phyloP scores from a whole-genome alignment of 2,329 filamentous ascomycete species.

The Sordariomycetes sp. region DNA sequence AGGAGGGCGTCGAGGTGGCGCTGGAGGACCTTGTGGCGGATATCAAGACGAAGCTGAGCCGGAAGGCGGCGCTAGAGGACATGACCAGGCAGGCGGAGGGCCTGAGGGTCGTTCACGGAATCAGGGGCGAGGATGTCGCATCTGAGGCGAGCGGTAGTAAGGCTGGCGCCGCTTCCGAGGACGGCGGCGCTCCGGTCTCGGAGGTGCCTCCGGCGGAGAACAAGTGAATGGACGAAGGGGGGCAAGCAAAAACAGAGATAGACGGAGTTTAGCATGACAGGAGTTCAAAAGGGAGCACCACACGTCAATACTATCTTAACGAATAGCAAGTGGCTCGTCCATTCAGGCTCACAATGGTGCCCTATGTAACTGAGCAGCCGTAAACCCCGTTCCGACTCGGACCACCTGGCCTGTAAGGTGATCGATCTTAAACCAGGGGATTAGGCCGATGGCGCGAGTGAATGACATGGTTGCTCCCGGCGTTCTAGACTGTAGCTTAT shows the following conservation, averaged over 20 bases:
- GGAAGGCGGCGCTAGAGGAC: constrained; percentile 31
- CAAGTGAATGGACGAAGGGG: constrained; percentile 5
- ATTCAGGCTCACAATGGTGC: too few species aligned
- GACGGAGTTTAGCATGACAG: neutral
- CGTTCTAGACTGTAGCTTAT: too few species aligned
- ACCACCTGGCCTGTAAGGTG: too few species aligned
- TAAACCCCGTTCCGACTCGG: too few species aligned
- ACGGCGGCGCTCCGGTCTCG: constrained; percentile 5
- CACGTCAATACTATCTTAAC: neutral
- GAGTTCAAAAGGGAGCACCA: neutral
- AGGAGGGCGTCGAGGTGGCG: constrained; percentile 71
- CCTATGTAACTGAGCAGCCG: too few species aligned
- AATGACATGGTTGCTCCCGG: too few species aligned
- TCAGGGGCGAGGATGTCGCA: constrained; percentile 20
- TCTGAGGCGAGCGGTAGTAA: neutral
- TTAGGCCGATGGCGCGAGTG: too few species aligned
- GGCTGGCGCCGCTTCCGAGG: neutral
- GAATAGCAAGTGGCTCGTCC: too few species aligned
- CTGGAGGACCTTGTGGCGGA: constrained; percentile 52
- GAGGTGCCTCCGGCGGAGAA: constrained; percentile 7
- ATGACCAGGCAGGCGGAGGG: constrained; percentile 31
- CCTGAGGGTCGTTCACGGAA: constrained; percentile 33
- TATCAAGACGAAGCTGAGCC: constrained; percentile 36
- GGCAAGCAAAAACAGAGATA: neutral
- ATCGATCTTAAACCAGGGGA: too few species aligned